These are phyloP conservation scores for Hirschfeldia incana DNA, from an alignment of 345 rosid genomes.

Conservation along the genomic window DNA sequence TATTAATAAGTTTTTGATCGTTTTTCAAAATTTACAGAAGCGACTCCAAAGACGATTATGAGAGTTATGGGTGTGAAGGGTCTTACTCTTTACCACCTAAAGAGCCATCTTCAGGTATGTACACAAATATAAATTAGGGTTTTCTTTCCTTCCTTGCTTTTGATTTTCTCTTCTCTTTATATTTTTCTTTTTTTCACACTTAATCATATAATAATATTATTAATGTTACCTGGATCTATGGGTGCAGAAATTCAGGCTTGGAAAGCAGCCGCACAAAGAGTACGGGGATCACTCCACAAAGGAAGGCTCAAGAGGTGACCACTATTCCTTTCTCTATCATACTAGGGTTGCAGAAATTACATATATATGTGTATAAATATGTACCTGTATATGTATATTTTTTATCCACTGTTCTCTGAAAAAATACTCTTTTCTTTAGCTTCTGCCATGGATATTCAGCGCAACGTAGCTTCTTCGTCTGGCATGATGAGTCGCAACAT, in stretches of 20 bases:
- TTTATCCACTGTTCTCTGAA: background rate
- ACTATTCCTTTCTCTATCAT: constrained; percentile 32
- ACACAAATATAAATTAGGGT: constrained; percentile 35
- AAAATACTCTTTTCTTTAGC: constrained; percentile 37
- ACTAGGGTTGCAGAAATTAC: constrained; percentile 35
- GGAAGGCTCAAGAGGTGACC: constrained; percentile 69
- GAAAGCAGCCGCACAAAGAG: constrained; percentile 99
- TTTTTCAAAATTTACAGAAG: constrained; percentile 56
- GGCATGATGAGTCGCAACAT: constrained; percentile 85
- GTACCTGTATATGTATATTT: background rate
- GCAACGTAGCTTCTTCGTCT: constrained; percentile 81
- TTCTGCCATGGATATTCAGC: constrained; percentile 81
- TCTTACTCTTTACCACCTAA: constrained; percentile 99
- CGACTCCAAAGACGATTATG: constrained; percentile 99
- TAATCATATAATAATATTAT: constrained; percentile 1
- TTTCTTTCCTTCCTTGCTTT: constrained; percentile 20
- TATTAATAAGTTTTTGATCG: background rate
- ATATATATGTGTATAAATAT: background rate
- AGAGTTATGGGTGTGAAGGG: constrained; percentile 99
- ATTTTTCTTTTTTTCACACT: constrained; percentile 21
- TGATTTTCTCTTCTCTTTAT: constrained; percentile 35
- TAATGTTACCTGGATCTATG: constrained; percentile 5
- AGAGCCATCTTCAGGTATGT: constrained; percentile 99
- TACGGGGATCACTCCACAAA: constrained; percentile 90
- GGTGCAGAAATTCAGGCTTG: constrained; percentile 89